Base-by-base conservation (phyloP, 1,284 basidiomycete species). In the Apiotrichum domesticum region DNA sequence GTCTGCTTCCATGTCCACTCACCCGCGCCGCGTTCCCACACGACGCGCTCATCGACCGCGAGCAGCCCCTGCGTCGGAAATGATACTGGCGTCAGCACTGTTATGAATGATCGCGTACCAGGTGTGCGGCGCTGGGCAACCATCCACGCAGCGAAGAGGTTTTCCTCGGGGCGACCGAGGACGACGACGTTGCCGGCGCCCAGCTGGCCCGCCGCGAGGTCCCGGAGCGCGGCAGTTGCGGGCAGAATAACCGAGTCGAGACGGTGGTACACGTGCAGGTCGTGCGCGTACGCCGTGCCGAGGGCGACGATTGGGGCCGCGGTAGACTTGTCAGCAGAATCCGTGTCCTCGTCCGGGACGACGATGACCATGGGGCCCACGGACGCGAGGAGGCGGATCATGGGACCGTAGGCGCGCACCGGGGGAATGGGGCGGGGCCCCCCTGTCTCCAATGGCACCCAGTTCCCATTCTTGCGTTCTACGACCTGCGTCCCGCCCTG, bases 201-300 rank as follows among this genome's bases (percentile, higher is more conserved):
- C 1, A 67, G 53, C 6, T 59, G 63, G 6, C 64, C 61, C 2
- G 50, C 58, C 3, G 64, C 60, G 0, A 51, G 48, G 14, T 62
- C 58, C 42, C 61, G 51, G 29, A 78, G 56, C 1, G 79, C 80
- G 45, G 82, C 80, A 3, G 70, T 55, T 58, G 82, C 80, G 9
- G 66, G 63, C 37, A 87, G 55, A 44, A 92, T 83, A 48, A 83
- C 80, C 0, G 80, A 71, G 62, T 89, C 87, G 32, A 91, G 72
- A 57, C 83, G 81, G 66, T 88, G 86, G 72, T 87, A 89, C 0
- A 83, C 69, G 45, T 83, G 76, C 11, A 91, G 76, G 59, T 84
- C 82, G 65, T 89, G 83, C 3, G 85, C 83, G 48, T 91, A 76
- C 3, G 88, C 80, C 5, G 80, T 68, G 1, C 87, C 88, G 6